phyloP scores from a whole-genome alignment of 805 yeast genomes.

The Candida corydali region DNA sequence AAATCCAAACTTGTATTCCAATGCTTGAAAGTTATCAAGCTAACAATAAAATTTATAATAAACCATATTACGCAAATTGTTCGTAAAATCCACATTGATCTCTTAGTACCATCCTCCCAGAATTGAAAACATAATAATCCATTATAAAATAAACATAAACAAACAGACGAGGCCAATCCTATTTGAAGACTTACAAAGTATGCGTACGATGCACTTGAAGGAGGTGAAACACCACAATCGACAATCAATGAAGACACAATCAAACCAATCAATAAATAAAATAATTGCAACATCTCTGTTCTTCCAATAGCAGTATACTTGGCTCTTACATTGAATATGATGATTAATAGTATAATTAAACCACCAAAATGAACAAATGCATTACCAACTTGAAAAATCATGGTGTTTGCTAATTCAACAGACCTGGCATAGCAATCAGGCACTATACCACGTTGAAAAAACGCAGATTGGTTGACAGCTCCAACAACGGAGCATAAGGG shows the following conservation, averaged over 20 bases:
- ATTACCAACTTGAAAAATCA: slow-evolving; percentile 84
- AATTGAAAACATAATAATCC: slow-evolving; percentile 83
- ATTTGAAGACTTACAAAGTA: slow-evolving; percentile 81
- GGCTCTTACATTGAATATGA: slow-evolving; percentile 70
- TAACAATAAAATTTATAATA: slow-evolving; percentile 58
- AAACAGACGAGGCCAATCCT: slow-evolving; percentile 68
- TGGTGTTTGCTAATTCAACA: slow-evolving; percentile 84
- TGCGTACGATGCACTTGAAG: slow-evolving; percentile 69
- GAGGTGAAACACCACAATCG: slow-evolving; percentile 91
- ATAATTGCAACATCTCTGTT: slow-evolving; percentile 74
- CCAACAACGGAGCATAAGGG: slow-evolving; percentile 79
- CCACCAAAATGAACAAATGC: slow-evolving; percentile 82
- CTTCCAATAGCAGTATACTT: slow-evolving; percentile 96
- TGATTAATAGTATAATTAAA: slow-evolving; percentile 58
- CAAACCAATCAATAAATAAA: slow-evolving; percentile 54
- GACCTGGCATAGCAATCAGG: slow-evolving; percentile 83
- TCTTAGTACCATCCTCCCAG: slow-evolving; percentile 89
- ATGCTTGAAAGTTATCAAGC: slow-evolving; percentile 66
- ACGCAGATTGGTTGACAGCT: slow-evolving; percentile 35
- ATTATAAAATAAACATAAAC: slow-evolving; percentile 63
- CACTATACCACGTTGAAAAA: slow-evolving; percentile 55
- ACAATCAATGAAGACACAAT: slow-evolving; percentile 68
- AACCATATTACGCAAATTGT: slow-evolving; percentile 54
- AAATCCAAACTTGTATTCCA: slow-evolving; percentile 52
- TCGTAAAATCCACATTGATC: slow-evolving; percentile 57